Conservation (phyloP, 2,329 filamentous ascomycete genomes). For the Whalleya microplaca region DNA sequence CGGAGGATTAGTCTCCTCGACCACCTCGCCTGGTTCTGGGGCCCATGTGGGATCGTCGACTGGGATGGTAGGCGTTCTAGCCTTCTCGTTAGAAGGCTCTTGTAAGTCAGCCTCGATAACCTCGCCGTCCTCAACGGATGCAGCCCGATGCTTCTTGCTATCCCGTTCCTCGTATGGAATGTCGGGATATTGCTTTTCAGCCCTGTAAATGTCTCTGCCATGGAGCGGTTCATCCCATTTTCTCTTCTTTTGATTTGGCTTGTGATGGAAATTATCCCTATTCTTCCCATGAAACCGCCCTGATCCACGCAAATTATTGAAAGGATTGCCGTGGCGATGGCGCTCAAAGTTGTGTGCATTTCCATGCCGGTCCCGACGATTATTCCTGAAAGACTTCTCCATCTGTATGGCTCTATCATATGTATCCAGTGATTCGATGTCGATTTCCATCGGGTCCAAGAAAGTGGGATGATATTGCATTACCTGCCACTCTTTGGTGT, state of each 20-base stretch:
- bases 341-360: conserved; percentile 14
- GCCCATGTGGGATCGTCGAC: not conserved
- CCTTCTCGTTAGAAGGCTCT: conserved; percentile 10
- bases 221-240: conserved; percentile 25
- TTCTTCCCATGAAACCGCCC: conserved; percentile 20
- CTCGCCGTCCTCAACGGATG: conserved; percentile 35
- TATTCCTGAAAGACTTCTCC: conserved; percentile 8
- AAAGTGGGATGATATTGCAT: conserved; percentile 37
- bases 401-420: conserved; percentile 24
- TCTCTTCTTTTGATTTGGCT: conserved; percentile 22
- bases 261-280: conserved; percentile 16
- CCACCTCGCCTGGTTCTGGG: conserved; percentile 1
- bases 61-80: not conserved
- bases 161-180: conserved; percentile 10
- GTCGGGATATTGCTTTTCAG: conserved; percentile 12
- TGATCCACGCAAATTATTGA: conserved; percentile 8
- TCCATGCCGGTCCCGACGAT: conserved; percentile 21
- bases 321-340: conserved; percentile 11
- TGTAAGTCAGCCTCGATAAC: conserved; percentile 18
- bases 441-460: conserved; percentile 26
- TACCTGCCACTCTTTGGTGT: conserved; percentile 37
- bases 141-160: conserved; percentile 24
- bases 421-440: conserved; percentile 25
- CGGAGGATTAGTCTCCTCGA: not conserved
- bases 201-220: conserved; percentile 3